phyloP scores from a whole-genome alignment of 176 grass and related monocot species.

The Phoenix dactylifera region DNA sequence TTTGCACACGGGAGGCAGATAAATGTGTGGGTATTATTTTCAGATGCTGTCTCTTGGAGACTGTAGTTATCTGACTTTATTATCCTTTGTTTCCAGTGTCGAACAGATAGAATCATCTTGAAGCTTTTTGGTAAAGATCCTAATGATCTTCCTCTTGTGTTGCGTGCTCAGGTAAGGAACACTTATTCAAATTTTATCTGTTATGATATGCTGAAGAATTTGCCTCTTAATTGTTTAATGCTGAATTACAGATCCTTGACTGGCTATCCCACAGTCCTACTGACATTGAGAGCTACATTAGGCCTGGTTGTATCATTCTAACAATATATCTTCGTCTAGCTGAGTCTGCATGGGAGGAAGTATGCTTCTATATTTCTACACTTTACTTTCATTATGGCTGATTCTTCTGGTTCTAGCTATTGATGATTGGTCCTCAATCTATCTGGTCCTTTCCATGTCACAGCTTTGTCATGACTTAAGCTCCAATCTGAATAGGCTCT shows the following conservation, averaged over 20 bases:
- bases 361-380: slow-evolving; percentile 24
- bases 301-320: slow-evolving; percentile 93
- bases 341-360: slow-evolving; percentile 75
- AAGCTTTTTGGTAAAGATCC: slow-evolving; percentile 97
- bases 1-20: too few species aligned
- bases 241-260: slow-evolving; percentile 75
- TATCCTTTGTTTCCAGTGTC: slow-evolving; percentile 47
- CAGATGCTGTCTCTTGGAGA: too few species aligned
- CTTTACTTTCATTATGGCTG: slow-evolving; percentile 8
- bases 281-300: slow-evolving; percentile 97
- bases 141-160: slow-evolving; percentile 70
- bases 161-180: slow-evolving; percentile 66
- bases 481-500: slow-evolving; percentile 58
- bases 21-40: too few species aligned
- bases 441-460: slow-evolving; percentile 4
- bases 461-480: slow-evolving; percentile 77
- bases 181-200: background rate
- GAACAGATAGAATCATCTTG: slow-evolving; percentile 92
- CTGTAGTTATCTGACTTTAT: too few species aligned
- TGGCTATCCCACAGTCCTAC: slow-evolving; percentile 95
- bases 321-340: slow-evolving; percentile 83
- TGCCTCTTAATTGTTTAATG: slow-evolving; percentile 27
- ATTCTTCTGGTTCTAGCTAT: slow-evolving; percentile 6
- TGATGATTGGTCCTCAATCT: too few species aligned
- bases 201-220: background rate